Evolutionary conservation across 768 basidiomycete species (phyloP).

Genomic region (Mycena chlorophos): DNA sequence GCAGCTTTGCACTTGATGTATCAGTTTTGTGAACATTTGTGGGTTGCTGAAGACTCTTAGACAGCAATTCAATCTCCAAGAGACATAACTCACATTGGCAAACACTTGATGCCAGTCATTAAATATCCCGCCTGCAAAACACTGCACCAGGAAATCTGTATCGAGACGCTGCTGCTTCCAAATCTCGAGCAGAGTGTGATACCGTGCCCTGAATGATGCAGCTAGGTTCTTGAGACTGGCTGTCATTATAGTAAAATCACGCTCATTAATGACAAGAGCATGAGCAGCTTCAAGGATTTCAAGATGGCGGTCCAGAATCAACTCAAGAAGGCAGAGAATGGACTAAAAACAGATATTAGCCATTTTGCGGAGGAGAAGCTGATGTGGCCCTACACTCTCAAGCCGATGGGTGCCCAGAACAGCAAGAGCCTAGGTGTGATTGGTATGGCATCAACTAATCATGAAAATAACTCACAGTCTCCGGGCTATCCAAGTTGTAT

Average conservation of each 20-base stretch:
- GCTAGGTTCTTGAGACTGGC: conserved; percentile 23
- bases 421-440: conserved; percentile 1
- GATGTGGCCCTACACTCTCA: conserved; percentile 14
- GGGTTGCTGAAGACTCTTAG: conserved; percentile 6
- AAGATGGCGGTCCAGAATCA: conserved; percentile 23
- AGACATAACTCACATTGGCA: conserved; percentile 5
- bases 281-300: conserved; percentile 23
- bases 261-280: conserved; percentile 13
- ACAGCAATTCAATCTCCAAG: background rate
- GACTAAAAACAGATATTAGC: conserved; percentile 6
- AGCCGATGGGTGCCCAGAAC: conserved; percentile 16
- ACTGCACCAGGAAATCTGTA: conserved; percentile 18
- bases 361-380: background rate
- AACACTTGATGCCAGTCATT: conserved; percentile 27
- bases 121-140: conserved; percentile 25
- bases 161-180: conserved; percentile 29
- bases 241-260: conserved; percentile 24
- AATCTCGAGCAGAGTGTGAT: conserved; percentile 18
- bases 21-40: background rate
- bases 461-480: conserved; percentile 5
- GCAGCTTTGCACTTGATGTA: background rate
- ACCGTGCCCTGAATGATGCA: conserved; percentile 20
- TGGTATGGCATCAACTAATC: background rate
- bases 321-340: conserved; percentile 22
- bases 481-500: conserved; percentile 18